Base-by-base conservation (phyloP, 2,329 filamentous ascomycete species). In the Monosporascus sp. region DNA sequence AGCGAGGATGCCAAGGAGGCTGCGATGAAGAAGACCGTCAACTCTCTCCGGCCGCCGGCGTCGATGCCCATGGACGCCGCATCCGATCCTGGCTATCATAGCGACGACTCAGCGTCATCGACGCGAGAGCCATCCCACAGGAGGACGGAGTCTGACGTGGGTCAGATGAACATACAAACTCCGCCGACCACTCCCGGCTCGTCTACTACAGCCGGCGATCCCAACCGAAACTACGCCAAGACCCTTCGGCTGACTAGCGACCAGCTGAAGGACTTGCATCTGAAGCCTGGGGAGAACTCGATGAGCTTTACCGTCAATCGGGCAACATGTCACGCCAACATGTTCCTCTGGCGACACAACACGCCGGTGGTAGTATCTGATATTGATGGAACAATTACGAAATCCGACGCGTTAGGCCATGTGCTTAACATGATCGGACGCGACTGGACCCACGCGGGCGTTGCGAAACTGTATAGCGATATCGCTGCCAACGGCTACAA, bases 331-430 rank as follows among this genome's bases (percentile, higher is more conserved):
- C 85, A 85, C 50, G 94, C 93, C 16, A 88, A 85, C 63, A 95
- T 99, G 86, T 99, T 91, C 69, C 82, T 96, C 55, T 99, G 94
- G 95, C 87, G 84, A 60, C 85, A 93, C 65, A 88, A 95, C 63
- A 88, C 88, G 0, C 95, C 94, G 0, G 93, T 99, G 52, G 92
- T 99, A 48, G 97, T 99, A 58, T 97, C 93, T 1, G 94, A 99
- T 70, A 97, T 99, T 65, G 94, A 99, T 71, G 94, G 94, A 50
- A 99, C 94, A 22, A 99, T 99, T 64, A 99, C 94, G 55, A 99
- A 99, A 74, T 96, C 92, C 3, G 92, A 97, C 72, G 92, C 91
- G 17, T 77, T 96, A 16, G 94, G 94, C 16, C 94, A 99, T 66
- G 90, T 99, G 44, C 74, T 97, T 51, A 97, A 93, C 75, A 94